A percentile compares a stretch with the other conserved stretches of the same genome.
phyloP scores from a whole-genome alignment of 345 rosid genomes.

The Luvunga scandens region DNA sequence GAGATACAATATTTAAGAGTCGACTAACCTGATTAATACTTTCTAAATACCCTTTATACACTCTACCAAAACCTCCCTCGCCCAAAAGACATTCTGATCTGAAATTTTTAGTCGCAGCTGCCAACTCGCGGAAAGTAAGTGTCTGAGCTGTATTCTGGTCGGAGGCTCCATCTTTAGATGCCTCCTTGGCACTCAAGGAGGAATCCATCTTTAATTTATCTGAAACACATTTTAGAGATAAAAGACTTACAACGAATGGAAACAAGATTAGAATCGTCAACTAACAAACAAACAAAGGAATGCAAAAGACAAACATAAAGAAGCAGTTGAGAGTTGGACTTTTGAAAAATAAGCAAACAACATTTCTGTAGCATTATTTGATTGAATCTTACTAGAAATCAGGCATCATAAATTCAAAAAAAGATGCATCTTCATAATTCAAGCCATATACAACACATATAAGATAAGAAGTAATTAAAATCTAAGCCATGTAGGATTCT shows the following conservation, averaged over 20 bases:
- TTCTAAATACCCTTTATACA: conserved; percentile 70
- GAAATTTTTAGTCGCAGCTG: conserved; percentile 76
- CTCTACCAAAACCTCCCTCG: conserved; percentile 91
- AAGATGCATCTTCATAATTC: background rate
- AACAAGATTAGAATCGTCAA: background rate
- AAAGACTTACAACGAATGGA: background rate
- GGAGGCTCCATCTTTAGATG: conserved; percentile 45
- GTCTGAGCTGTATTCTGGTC: conserved; percentile 64
- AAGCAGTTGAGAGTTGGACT: background rate
- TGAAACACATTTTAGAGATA: conserved; percentile 19
- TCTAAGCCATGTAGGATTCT: background rate
- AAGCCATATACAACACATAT: background rate
- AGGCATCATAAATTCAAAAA: background rate
- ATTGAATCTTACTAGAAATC: background rate
- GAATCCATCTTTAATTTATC: conserved; percentile 42
- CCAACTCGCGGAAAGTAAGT: conserved; percentile 73
- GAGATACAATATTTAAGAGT: background rate
- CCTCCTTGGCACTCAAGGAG: conserved; percentile 31
- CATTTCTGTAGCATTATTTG: background rate
- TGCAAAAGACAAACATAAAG: background rate
- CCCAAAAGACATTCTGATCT: conserved; percentile 77
- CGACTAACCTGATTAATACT: conserved; percentile 56
- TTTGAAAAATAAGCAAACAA: conserved; percentile 5
- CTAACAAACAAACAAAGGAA: background rate
- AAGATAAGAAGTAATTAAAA: background rate